Evolutionary conservation across 768 basidiomycete genomes (phyloP), one percentile per base, ranked within the genome.

Genomic region (Chalciporus sphaerocephalus): DNA sequence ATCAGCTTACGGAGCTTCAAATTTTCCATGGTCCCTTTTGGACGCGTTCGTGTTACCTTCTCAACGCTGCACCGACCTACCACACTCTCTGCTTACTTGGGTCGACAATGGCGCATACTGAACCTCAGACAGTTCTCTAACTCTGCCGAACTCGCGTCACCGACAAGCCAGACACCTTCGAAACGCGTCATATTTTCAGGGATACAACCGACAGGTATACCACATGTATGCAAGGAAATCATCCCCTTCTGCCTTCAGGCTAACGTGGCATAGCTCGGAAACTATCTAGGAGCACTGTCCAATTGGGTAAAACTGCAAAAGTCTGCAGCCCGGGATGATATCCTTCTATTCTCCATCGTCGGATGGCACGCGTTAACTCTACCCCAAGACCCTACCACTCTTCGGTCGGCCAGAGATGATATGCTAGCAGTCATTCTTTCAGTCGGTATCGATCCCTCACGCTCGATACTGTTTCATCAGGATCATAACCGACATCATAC

Each of bases 321-420:
- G 34, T 69, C 74, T 30, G 76, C 83, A 0, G 59, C 60, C 8
- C 71, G 74, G 1, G 70, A 78, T 9, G 86, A 91, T 58, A 69
- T 74, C 42, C 72, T 93, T 8, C 65, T 95, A 18, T 94, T 89
- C 65, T 85, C 89, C 1, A 83, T 96, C 51, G 94, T 94, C 11
- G 94, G 94, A 22, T 86, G 92, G 78, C 95, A 98, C 61, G 93
- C 94, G 10, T 73, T 97, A 56, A 97, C 93, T 2, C 71, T 98
- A 20, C 92, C 92, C 5, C 92, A 95, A 72, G 73, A 93, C 60
- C 89, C 92, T 0, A 61, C 68, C 28, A 60, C 69, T 11, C 74
- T 97, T 7, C 69, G 71, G 12, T 60, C 69, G 2, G 81, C 92
- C 16, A 74, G 87, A 35, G 73, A 72, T 42, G 84, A 93, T 36